Evolutionary conservation across 371 early-diverging fungal species (phyloP).

Genomic region (Entomophthora muscae): DNA sequence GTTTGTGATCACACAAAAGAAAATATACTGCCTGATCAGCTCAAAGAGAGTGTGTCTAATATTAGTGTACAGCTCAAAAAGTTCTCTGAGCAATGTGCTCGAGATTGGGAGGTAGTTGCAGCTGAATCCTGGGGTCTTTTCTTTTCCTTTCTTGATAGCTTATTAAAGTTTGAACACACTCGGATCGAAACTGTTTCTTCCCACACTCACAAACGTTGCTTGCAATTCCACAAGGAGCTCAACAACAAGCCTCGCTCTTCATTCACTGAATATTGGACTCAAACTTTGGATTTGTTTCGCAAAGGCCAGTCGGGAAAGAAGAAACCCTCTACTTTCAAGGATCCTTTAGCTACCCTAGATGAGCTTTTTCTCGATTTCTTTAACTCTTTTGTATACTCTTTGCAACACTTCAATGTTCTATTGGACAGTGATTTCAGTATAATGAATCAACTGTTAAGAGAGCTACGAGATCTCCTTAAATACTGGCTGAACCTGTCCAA

Average conservation of each 20-base stretch:
- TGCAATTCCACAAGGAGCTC: conserved; percentile 3
- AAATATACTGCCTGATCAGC: conserved; percentile 43
- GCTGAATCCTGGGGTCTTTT: conserved; percentile 3
- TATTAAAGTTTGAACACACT: conserved; percentile 3
- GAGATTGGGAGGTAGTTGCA: not conserved
- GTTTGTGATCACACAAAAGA: conserved; percentile 52
- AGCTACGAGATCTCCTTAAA: not conserved
- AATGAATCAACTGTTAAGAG: not conserved
- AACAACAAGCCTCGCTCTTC: not conserved
- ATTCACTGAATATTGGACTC: conserved; percentile 12
- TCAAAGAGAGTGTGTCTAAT: conserved; percentile 45
- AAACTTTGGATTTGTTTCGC: conserved; percentile 8
- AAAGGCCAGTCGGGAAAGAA: conserved; percentile 5
- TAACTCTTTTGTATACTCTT: not conserved
- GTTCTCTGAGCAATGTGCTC: not conserved
- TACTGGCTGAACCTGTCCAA: not conserved
- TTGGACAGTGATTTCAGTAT: not conserved
- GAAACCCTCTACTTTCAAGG: not conserved
- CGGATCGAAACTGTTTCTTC: conserved; percentile 6
- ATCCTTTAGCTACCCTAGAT: not conserved
- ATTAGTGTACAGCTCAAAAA: conserved; percentile 35
- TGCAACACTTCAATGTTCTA: not conserved
- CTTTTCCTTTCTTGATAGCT: conserved; percentile 1
- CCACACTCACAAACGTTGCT: not conserved
- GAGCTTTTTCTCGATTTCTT: not conserved